Base-by-base conservation (phyloP, 345 rosid species). In the Nasturtium officinale region DNA sequence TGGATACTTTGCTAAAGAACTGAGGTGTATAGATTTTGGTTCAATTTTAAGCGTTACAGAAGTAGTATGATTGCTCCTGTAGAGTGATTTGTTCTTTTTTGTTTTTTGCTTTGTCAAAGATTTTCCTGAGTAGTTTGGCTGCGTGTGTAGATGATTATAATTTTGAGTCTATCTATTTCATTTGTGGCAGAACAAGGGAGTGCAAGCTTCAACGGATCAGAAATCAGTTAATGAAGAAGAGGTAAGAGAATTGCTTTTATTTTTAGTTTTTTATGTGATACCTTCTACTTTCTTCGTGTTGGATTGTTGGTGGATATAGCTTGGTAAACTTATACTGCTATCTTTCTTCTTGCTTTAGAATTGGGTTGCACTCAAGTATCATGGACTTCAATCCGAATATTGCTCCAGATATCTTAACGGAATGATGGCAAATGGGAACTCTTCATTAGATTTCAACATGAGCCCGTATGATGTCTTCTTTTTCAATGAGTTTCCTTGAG, bases 321-420 rank as follows among this genome's bases (percentile, higher is more conserved):
- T 70, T 32, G 32, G 18, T 56, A 38, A 57, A 9, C 61, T 76
- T 45, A 37, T 72, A 32, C 6, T 47, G 60, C 38, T 21, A 42
- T 60, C 62, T 73, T 65, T 40, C 56, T 55, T 67, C 61, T 50
- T 68, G 70, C 75, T 57, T 20, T 82, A 94, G 96, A 53, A 42
- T 26, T 95, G 97, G 97, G 69, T 90, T 78, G 66, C 85, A 4
- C 86, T 90, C 75, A 87, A 85, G 82, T 95, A 85, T 78, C 96
- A 89, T 76, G 85, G 89, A 68, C 83, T 84, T 20, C 87, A 81
- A 72, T 88, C 87, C 43, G 97, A 91, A 62, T 69, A 76, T 33
- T 85, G 89, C 65, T 84, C 86, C 55, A 72, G 51, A 69, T 88
- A 87, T 77, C 76, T 88, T 29, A 75, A 79, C 55, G 82, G 72